Base-by-base conservation (phyloP, 2,329 filamentous ascomycete species). In the Setomelanomma holmii region DNA sequence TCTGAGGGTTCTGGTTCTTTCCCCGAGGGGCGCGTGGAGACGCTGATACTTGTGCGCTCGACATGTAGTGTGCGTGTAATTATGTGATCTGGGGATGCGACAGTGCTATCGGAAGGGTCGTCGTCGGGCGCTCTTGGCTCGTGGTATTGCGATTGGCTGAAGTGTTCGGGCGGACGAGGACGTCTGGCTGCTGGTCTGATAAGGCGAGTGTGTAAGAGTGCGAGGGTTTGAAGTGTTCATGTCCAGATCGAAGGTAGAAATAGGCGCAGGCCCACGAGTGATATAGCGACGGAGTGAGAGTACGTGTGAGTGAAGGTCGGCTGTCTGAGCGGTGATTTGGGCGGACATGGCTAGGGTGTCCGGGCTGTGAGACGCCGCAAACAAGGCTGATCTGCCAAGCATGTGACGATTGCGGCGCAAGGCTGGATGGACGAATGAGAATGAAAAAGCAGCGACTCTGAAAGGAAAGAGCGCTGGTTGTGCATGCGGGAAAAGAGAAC, bases 11-110 rank as follows among this genome's bases (percentile, higher is more conserved):
- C 45, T 69, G 62, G 36, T 68, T 68, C 58, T 68, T 70, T 30
- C 61, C 62, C 56, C 71, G 63, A 46, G 71, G 60, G 44, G 65
- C 58, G 50, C 68, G 72, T 49, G 72, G 71, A 46, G 71, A 73
- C 44, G 69, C 68, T 27, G 67, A 64, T 21, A 55, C 60, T 46
- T 71, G 66, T 44, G 61, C 57, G 49, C 61, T 69, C 61, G 70
- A 71, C 71, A 74, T 74, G 53, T 69, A 56, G 60, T 54, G 54
- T 27, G 52, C 20, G 35, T 34, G 20, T 22, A 16, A 23, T 41
- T 52, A 42, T 41, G 27, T 45, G 50, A 34, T 33, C 42, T 38
- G 45, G 35, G 39, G 30, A 39, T 46, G 42, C 44, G 53, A 46
- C 40, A 16, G 40, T 40, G 52, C 51, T 69, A 68, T 66, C 61